phyloP scores from a whole-genome alignment of 257 asterid species.

The Linaria vulgaris region DNA sequence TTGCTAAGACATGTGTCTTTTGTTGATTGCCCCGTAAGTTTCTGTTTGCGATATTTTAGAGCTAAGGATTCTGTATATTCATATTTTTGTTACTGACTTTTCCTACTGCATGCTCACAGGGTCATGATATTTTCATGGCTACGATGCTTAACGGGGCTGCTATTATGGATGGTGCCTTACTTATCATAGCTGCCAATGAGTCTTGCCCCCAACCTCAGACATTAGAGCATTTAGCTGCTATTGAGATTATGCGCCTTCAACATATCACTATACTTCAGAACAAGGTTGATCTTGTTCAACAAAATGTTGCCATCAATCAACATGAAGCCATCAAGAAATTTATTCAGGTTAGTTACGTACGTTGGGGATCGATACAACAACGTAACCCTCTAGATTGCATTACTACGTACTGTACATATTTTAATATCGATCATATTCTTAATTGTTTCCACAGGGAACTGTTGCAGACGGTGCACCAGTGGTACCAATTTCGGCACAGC shows the following conservation, averaged over 20 bases:
- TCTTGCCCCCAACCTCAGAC: constrained; percentile 99
- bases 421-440: constrained; percentile 14
- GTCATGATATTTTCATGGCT: constrained; percentile 98
- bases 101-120: constrained; percentile 40
- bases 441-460: constrained; percentile 67
- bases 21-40: constrained; percentile 95
- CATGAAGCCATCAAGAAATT: constrained; percentile 94
- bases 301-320: constrained; percentile 96
- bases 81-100: constrained; percentile 1
- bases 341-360: constrained; percentile 58
- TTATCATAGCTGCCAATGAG: constrained; percentile 93
- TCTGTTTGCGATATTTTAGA: constrained; percentile 3
- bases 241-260: constrained; percentile 92
- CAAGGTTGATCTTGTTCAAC: constrained; percentile 96
- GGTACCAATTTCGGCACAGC: constrained; percentile 93
- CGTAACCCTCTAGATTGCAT: neutral
- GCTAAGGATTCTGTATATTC: constrained; percentile 1
- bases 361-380: too few relatives aligned
- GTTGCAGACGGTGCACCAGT: constrained; percentile 93
- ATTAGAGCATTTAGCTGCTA: constrained; percentile 93
- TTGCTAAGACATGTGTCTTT: constrained; percentile 92
- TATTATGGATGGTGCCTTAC: constrained; percentile 94
- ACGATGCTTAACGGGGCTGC: constrained; percentile 99
- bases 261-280: constrained; percentile 93
- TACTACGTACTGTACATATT: neutral